phyloP scores from a whole-genome alignment of 306 rosid genomes.

The Rosa chinensis region DNA sequence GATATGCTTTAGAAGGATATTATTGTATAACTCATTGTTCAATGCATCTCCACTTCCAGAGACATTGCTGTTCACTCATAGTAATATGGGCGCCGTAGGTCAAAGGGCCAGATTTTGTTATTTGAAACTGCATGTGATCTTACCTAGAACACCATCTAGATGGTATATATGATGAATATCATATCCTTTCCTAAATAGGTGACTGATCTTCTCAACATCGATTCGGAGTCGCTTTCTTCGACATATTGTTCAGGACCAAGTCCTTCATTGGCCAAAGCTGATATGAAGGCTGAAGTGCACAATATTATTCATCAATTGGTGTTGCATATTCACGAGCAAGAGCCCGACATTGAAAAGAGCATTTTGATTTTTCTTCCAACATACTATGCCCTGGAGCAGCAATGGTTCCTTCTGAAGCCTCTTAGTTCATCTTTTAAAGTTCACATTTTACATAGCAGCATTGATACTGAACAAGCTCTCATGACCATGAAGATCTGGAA shows the following conservation, averaged over 20 bases:
- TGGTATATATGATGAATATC: conserved; percentile 16
- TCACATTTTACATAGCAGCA: conserved; percentile 81
- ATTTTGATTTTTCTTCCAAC: conserved; percentile 92
- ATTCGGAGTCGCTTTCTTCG: conserved; percentile 38
- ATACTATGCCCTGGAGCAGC: conserved; percentile 71
- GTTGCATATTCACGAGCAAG: conserved; percentile 70
- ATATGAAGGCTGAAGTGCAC: conserved; percentile 49
- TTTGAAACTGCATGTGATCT: background rate
- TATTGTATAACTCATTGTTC: background rate
- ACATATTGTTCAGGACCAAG: conserved; percentile 38
- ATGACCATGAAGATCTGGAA: conserved; percentile 74
- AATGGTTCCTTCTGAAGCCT: conserved; percentile 73
- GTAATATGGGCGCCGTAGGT: background rate
- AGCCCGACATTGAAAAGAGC: conserved; percentile 83
- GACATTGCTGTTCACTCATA: background rate
- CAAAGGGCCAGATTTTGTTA: background rate
- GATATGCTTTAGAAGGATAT: background rate
- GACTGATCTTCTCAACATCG: conserved; percentile 46
- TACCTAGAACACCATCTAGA: background rate
- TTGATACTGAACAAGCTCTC: conserved; percentile 87
- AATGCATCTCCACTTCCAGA: background rate
- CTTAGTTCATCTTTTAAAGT: conserved; percentile 65
- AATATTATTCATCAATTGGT: conserved; percentile 68
- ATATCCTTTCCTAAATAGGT: conserved; percentile 45
- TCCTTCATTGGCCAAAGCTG: conserved; percentile 39